Conservation (phyloP, 345 rosid genomes). For the Salix koriyanagi region DNA sequence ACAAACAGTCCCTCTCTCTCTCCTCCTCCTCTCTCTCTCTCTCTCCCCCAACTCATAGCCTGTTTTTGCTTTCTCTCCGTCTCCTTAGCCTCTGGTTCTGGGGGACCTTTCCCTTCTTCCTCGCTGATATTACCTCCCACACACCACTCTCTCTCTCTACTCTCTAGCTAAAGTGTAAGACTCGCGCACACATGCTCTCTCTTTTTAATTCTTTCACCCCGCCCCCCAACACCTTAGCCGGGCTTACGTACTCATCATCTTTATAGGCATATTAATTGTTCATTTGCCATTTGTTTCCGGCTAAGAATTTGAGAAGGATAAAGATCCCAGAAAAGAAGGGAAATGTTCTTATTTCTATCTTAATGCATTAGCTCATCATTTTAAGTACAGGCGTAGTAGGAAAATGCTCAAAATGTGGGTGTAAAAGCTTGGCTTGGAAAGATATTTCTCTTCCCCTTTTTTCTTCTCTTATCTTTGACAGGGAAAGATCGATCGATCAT, state of each 20-base stretch:
- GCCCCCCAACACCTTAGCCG: conserved; percentile 4
- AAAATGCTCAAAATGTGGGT: background rate
- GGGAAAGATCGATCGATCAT: background rate
- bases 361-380: background rate
- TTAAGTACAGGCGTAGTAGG: background rate
- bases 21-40: conserved; percentile 6
- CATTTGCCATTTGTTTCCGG: conserved; percentile 38
- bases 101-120: conserved; percentile 51
- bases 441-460: background rate
- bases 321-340: conserved; percentile 14
- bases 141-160: conserved; percentile 17
- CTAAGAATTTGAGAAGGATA: conserved; percentile 17
- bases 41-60: conserved; percentile 7
- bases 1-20: background rate
- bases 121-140: conserved; percentile 14
- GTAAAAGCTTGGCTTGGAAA: background rate
- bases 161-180: conserved; percentile 4
- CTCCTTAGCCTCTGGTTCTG: conserved; percentile 77
- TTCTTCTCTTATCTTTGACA: background rate
- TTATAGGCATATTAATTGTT: conserved; percentile 37
- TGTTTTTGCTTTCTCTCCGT: conserved; percentile 57
- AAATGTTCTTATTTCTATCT: background rate
- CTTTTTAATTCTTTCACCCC: background rate
- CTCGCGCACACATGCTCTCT: background rate
- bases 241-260: conserved; percentile 40